These are phyloP conservation scores for Musa balbisiana DNA, from an alignment of 202 grass and related monocot species.

Conservation along the genomic window DNA sequence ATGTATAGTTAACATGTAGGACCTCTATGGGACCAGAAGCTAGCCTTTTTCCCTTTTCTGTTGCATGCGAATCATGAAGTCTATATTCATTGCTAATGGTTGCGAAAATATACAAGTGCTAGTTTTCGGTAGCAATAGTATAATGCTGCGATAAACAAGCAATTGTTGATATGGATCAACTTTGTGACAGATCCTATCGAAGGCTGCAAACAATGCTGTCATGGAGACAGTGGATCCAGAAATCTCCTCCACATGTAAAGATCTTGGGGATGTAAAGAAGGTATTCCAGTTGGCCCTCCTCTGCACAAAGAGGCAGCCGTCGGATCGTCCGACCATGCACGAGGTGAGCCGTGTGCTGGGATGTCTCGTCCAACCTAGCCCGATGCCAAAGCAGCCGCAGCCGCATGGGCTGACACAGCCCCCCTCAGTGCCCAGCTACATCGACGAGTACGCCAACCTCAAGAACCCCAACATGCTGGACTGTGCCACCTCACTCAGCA, in stretches of 20 bases:
- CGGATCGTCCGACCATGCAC: conserved; percentile 85
- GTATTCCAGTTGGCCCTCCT: conserved; percentile 82
- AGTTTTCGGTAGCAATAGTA: too few species aligned
- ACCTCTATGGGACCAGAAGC: too few species aligned
- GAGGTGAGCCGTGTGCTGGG: conserved; percentile 64
- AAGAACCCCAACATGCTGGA: conserved; percentile 31
- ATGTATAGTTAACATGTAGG: too few species aligned
- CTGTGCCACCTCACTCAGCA: conserved; percentile 39
- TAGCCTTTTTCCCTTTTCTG: too few species aligned
- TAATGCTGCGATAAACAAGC: not conserved
- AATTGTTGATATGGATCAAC: conserved; percentile 3
- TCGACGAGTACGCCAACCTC: conserved; percentile 59
- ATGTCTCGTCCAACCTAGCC: conserved; percentile 38
- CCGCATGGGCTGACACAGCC: not conserved
- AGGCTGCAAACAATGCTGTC: conserved; percentile 57
- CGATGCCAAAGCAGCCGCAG: conserved; percentile 26
- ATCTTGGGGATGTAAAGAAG: conserved; percentile 69
- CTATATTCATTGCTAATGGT: too few species aligned
- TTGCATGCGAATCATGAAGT: too few species aligned
- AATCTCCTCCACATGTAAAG: conserved; percentile 55
- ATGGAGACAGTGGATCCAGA: conserved; percentile 82
- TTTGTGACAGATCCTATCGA: conserved; percentile 55
- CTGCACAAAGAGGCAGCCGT: conserved; percentile 69
- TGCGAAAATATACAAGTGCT: too few species aligned
- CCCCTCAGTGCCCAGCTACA: conserved; percentile 35